phyloP scores from a whole-genome alignment of 1,139 yeast species.

The Candida buenavistaensis region DNA sequence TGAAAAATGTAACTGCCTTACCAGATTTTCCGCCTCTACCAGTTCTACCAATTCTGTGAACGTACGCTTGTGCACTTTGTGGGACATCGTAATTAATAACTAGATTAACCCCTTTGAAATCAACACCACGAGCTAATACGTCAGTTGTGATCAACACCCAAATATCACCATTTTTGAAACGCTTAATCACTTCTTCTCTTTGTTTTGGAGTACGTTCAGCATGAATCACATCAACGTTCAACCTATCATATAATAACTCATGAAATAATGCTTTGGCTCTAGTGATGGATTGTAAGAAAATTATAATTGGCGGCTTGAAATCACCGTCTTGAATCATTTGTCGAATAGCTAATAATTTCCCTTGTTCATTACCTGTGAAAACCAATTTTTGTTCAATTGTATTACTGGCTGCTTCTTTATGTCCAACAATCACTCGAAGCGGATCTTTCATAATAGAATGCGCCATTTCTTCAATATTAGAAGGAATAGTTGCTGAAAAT shows the following conservation, averaged over 20 bases:
- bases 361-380: slow-evolving; percentile 92
- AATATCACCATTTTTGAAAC: slow-evolving; percentile 83
- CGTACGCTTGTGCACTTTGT: slow-evolving; percentile 89
- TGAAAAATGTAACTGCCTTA: slow-evolving; percentile 86
- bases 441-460: slow-evolving; percentile 82
- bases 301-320: slow-evolving; percentile 88
- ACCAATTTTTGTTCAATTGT: slow-evolving; percentile 82
- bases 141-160: slow-evolving; percentile 98
- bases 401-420: slow-evolving; percentile 87
- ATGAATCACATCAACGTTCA: slow-evolving; percentile 94
- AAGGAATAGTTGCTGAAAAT: slow-evolving; percentile 95
- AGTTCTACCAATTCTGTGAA: slow-evolving; percentile 97
- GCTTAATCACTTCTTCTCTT: slow-evolving; percentile 79
- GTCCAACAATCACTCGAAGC: slow-evolving; percentile 85
- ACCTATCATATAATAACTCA: slow-evolving; percentile 84
- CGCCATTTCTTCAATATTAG: slow-evolving; percentile 89
- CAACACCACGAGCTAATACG: slow-evolving; percentile 94
- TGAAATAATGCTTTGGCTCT: slow-evolving; percentile 95
- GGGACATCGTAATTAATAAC: slow-evolving; percentile 98
- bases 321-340: slow-evolving; percentile 85
- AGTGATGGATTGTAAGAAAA: slow-evolving; percentile 86
- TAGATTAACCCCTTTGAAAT: slow-evolving; percentile 91
- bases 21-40: slow-evolving; percentile 94
- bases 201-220: slow-evolving; percentile 92
- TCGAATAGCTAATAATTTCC: slow-evolving; percentile 86